Evolutionary conservation across 805 yeast genomes (phyloP), one percentile per base, ranked within the genome.

Genomic region (Metschnikowia peoriensis): DNA sequence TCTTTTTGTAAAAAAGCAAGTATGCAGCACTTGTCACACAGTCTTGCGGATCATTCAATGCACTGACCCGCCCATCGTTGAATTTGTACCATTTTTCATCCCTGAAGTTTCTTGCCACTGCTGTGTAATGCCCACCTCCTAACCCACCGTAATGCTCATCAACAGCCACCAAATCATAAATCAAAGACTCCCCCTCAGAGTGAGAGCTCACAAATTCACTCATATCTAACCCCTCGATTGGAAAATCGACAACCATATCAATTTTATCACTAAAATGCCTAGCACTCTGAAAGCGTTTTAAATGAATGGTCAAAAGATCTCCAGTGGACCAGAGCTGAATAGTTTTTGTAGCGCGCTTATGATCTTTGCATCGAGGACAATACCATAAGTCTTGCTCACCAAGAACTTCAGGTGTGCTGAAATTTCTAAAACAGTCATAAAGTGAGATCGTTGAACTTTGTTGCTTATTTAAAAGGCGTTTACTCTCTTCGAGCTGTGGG

Each of bases 101-200:
- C 41, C 82, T 76, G 66, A 83, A 85, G 63, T 92, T 92, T 66
- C 86, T 87, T 0, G 82, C 97, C 62, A 84, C 86, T 0, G 98
- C 88, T 1, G 99, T 94, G 68, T 94, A 93, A 72, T 94, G 98
- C 1, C 99, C 98, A 5, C 98, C 98, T 0, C 98, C 97, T 16
- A 93, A 74, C 0, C 97, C 97, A 47, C 98, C 99, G 66, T 79
- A 91, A 65, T 94, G 99, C 66, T 93, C 94, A 66, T 92, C 98
- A 22, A 94, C 97, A 0, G 94, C 98, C 61, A 89, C 78, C 56
- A 94, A 73, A 65, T 94, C 98, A 68, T 93, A 93, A 1, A 88
- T 65, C n/a, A 64, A 47, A 72, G 54, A 39, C 39, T 44, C 58
- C 7, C 46, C 49, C 6, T 44, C 76, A 34, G 66, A 62, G 7